Conservation (phyloP, 164 flowering plant species). For the Platanus orientalis region DNA sequence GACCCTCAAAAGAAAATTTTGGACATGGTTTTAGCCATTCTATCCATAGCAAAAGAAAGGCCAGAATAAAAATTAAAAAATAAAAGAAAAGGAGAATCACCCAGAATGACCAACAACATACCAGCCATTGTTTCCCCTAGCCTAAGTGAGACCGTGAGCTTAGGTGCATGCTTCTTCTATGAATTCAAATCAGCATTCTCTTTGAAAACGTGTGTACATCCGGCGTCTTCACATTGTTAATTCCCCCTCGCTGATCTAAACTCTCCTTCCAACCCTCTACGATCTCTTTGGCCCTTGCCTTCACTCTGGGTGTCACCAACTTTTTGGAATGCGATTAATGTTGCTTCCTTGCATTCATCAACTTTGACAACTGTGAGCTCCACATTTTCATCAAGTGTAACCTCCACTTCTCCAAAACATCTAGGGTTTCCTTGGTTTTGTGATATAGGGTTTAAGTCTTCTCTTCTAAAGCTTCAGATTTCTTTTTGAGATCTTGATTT, state of each 20-base stretch:
- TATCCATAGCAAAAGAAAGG: too few relatives aligned
- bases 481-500: slow-evolving; percentile 60
- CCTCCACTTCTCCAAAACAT: slow-evolving; percentile 62
- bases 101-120: slow-evolving; percentile 29
- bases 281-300: slow-evolving; percentile 60
- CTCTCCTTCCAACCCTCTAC: slow-evolving; percentile 87
- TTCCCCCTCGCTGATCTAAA: slow-evolving; percentile 85
- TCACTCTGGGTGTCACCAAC: slow-evolving; percentile 79
- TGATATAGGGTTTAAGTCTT: slow-evolving; percentile 48
- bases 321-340: slow-evolving; percentile 28
- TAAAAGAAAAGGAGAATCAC: too few relatives aligned
- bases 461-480: slow-evolving; percentile 59
- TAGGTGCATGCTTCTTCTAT: slow-evolving; percentile 98
- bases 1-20: too few relatives aligned
- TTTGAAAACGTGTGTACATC: slow-evolving; percentile 85
- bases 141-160: slow-evolving; percentile 89
- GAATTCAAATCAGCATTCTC: slow-evolving; percentile 69
- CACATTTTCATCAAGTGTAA: slow-evolving; percentile 48
- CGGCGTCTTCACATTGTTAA: slow-evolving; percentile 90
- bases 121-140: slow-evolving; percentile 83
- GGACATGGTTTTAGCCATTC: too few relatives aligned
- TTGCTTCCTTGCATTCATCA: slow-evolving; percentile 42
- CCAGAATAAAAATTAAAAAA: too few relatives aligned
- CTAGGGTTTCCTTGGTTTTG: slow-evolving; percentile 53
- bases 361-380: slow-evolving; percentile 43